Conservation (phyloP, 192 early-diverging fungal species). For the Spizellomyces punctatus region DNA sequence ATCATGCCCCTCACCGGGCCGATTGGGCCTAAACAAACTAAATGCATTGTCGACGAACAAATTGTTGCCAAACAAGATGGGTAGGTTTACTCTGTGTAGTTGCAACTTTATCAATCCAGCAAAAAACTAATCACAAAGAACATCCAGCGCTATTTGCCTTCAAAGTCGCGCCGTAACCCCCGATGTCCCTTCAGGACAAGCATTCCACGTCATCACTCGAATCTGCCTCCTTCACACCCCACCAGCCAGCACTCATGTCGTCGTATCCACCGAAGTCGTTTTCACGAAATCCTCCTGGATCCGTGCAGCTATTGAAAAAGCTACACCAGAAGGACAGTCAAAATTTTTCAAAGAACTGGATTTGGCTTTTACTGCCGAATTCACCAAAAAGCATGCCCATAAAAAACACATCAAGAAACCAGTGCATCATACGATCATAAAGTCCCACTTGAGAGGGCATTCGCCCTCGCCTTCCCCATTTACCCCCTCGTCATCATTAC, state of each 20-base stretch:
- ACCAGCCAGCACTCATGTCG: background rate
- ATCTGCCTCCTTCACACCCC: constrained; percentile 19
- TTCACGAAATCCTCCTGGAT: constrained; percentile 33
- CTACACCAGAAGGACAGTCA: constrained; percentile 17
- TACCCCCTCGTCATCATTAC: background rate
- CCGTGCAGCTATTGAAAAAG: constrained; percentile 18
- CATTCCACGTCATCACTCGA: constrained; percentile 7
- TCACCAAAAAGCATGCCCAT: background rate
- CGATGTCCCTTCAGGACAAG: constrained; percentile 21
- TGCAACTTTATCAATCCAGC: too few relatives aligned
- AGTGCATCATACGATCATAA: background rate
- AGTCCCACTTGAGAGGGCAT: too few relatives aligned
- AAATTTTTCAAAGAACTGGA: constrained; percentile 19
- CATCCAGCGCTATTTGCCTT: constrained; percentile 14
- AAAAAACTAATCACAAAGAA: too few relatives aligned
- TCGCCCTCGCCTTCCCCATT: background rate
- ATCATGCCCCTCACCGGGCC: constrained; percentile 27
- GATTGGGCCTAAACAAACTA: constrained; percentile 33
- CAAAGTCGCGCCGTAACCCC: constrained; percentile 3
- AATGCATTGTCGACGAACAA: constrained; percentile 18
- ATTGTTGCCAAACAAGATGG: constrained; percentile 2
- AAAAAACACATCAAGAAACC: background rate
- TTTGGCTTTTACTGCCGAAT: background rate
- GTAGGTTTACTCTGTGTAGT: background rate
- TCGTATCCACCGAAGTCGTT: constrained; percentile 18